These are phyloP conservation scores for Maudiozyma serrabonitensis DNA, from an alignment of 805 yeast genomes.

Conservation along the genomic window DNA sequence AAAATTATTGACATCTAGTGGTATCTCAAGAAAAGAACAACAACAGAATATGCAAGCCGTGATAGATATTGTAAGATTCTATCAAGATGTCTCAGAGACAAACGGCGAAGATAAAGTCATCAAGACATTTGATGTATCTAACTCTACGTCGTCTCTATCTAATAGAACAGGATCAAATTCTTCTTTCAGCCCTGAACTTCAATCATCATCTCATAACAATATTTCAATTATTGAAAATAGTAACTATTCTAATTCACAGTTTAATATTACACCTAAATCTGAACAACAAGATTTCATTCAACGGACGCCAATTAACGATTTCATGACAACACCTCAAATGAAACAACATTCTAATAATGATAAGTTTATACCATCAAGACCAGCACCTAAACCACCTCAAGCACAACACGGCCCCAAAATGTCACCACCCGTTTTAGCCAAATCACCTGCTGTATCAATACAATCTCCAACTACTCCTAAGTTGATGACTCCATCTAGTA, in stretches of 20 bases:
- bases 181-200: conserved; percentile 3
- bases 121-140: conserved; percentile 29
- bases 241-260: background rate
- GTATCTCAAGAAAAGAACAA: conserved; percentile 81
- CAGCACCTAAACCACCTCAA: conserved; percentile 54
- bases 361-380: conserved; percentile 52
- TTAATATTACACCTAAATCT: conserved; percentile 1
- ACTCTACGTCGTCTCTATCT: background rate
- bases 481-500: background rate
- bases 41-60: conserved; percentile 90
- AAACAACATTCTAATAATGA: conserved; percentile 8
- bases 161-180: conserved; percentile 3
- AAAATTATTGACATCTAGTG: conserved; percentile 67
- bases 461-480: background rate
- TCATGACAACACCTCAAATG: background rate
- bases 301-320: conserved; percentile 1
- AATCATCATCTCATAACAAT: background rate
- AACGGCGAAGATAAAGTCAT: conserved; percentile 34
- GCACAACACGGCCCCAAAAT: background rate
- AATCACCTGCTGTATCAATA: background rate
- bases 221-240: background rate
- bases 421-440: background rate
- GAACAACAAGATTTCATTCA: background rate
- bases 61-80: conserved; percentile 80
- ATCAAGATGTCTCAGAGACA: conserved; percentile 46